Evolutionary conservation across 2,329 filamentous ascomycete species (phyloP).

Genomic region (Nigrospora osmanthi): DNA sequence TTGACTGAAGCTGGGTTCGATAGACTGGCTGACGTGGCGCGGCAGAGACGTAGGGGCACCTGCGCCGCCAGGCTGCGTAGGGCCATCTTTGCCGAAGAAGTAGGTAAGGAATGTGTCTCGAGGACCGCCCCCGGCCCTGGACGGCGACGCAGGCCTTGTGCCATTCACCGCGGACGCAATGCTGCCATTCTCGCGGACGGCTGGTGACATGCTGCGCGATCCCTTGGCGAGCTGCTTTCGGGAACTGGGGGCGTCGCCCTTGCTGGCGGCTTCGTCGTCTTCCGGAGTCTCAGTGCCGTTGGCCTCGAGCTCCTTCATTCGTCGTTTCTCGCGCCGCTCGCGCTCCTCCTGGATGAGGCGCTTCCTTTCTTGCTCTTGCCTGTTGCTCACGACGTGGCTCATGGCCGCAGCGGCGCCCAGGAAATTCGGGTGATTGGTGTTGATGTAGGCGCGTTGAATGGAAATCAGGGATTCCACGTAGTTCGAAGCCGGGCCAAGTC

Average conservation of each 20-base stretch:
- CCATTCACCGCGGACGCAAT: slow-evolving; percentile 64
- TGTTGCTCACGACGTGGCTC: slow-evolving; percentile 91
- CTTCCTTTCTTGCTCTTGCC: slow-evolving; percentile 89
- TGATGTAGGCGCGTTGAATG: slow-evolving; percentile 97
- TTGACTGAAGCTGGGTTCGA: slow-evolving; percentile 75
- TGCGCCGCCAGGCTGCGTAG: slow-evolving; percentile 36
- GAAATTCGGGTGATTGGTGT: slow-evolving; percentile 99
- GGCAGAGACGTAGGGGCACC: slow-evolving; percentile 29
- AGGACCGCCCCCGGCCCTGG: slow-evolving; percentile 56
- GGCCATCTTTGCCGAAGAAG: slow-evolving; percentile 94
- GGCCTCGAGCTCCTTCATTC: slow-evolving; percentile 70
- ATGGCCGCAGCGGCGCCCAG: slow-evolving; percentile 93
- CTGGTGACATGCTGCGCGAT: slow-evolving; percentile 75
- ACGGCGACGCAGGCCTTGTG: slow-evolving; percentile 51
- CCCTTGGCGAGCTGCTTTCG: slow-evolving; percentile 54
- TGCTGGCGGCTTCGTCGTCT: slow-evolving; percentile 55
- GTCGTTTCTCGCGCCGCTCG: slow-evolving; percentile 74
- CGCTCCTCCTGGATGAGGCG: slow-evolving; percentile 73
- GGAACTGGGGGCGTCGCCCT: slow-evolving; percentile 47
- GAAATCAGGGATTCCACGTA: slow-evolving; percentile 97
- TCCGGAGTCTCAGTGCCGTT: slow-evolving; percentile 67
- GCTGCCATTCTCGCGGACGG: slow-evolving; percentile 62
- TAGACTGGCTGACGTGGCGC: slow-evolving; percentile 70
- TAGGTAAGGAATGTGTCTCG: slow-evolving; percentile 95
- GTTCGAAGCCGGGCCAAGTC: slow-evolving; percentile 76